These are phyloP conservation scores for Crotalaria pallida DNA, from an alignment of 306 rosid species.

Conservation along the genomic window DNA sequence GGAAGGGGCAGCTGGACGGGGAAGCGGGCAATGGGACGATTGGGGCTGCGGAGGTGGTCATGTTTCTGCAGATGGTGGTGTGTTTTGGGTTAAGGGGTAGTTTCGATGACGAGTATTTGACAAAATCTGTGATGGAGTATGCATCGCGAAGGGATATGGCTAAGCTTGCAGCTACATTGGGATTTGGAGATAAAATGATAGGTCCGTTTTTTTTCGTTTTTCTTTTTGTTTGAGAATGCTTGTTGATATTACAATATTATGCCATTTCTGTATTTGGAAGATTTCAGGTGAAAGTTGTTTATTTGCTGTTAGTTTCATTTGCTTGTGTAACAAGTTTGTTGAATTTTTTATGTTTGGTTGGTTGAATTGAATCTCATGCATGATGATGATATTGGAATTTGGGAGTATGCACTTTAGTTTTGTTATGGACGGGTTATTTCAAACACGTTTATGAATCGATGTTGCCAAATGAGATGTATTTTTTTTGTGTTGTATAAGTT, in stretches of 20 bases:
- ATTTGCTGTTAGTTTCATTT: neutral
- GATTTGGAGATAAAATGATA: slow-evolving; percentile 50
- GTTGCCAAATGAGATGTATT: neutral
- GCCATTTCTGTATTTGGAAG: neutral
- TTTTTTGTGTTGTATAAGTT: neutral
- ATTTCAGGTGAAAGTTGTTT: neutral
- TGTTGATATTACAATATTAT: neutral
- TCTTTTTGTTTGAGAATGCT: neutral
- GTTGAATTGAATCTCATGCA: neutral
- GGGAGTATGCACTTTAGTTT: neutral
- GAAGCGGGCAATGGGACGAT: slow-evolving; percentile 22
- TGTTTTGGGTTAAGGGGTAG: slow-evolving; percentile 43
- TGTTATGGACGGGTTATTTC: neutral
- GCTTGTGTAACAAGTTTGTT: neutral
- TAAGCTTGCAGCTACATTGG: slow-evolving; percentile 53
- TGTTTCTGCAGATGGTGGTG: slow-evolving; percentile 73
- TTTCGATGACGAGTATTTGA: slow-evolving; percentile 47
- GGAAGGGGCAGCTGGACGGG: slow-evolving; percentile 57
- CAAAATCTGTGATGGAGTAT: slow-evolving; percentile 50
- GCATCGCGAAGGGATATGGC: slow-evolving; percentile 81
- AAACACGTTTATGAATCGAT: neutral
- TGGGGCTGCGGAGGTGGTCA: slow-evolving; percentile 74
- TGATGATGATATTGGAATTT: neutral
- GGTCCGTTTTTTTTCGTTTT: slow-evolving; percentile 36
- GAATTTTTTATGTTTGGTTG: neutral